Evolutionary conservation across 2,329 filamentous ascomycete species (phyloP), one percentile per base, ranked within the genome.

Genomic region (Trichoderma sp.): DNA sequence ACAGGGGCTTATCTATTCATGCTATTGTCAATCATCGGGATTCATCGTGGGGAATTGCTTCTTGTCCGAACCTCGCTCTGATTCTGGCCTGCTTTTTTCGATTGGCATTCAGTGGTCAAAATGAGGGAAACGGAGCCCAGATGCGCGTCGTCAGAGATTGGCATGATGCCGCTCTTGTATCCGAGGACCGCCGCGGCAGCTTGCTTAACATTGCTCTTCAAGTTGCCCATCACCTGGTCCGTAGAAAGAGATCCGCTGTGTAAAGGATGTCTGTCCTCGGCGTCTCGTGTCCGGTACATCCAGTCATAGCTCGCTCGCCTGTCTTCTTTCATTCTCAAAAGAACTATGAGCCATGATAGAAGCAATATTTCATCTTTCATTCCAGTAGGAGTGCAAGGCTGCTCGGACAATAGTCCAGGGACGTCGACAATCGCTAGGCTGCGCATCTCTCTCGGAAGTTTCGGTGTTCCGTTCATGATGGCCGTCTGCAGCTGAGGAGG

Each of bases 341-440:
- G 76, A 7, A 79, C 75, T 14, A 81, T 72, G 15, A 81, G 74
- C 80, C 80, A 82, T 47, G 80, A 75, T 43, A 78, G 51, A 12
- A 82, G 74, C 14, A 82, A 19, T 17, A 78, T 60, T 19, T 80
- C 78, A n/a, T 80, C 55, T 5, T 58, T 58, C 55, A 58, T 44
- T 3, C 55, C 55, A 21, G 55, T 44, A 0, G 34, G 50, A 58
- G 19, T 52, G 10, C 17, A 52, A 4, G 24, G 10, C 28, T 19
- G 26, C 26, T 52, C 30, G 10, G 50, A 26, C 7, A n/a, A 34
- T 19, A 52, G 26, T 19, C 19, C 30, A 9, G 50, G 50, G 17
- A 52, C 17, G 1, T 21, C 19, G 2, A 52, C 50, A 34, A 30
- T 19, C 17, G n/a, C 50, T 28, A 50, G 30, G 34, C 50, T 52